Evolutionary conservation across 129 eudicot species (phyloP), one percentile per base, ranked within the genome.

Genomic region (Cynara cardunculus): DNA sequence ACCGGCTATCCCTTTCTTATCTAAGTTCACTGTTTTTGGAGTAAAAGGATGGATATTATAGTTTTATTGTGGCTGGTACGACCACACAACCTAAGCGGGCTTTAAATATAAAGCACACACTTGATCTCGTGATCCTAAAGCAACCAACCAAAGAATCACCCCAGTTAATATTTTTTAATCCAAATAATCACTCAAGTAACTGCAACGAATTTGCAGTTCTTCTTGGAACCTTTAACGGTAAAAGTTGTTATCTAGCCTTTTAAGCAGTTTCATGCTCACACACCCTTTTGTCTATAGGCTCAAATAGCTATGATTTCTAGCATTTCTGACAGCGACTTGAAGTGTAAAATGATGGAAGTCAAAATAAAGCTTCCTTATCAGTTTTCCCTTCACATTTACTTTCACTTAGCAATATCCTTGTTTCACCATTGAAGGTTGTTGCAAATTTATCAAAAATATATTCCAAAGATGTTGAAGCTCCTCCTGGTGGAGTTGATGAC

Each of bases 401-500:
- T 74, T 71, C 24, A 84, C 67, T 41, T 80, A 72, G 24, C 69
- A 21, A 73, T 9, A 56, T 37, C 32, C 26, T 34, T 46, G 64
- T 67, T 68, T 18, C 44, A 30, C 13, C 37, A 21, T 70, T 69
- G 31, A 64, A 96, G 99, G 88, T 91, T 73, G 73, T 84, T 74
- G 88, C 82, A 18, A 90, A 77, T 72, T 76, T 88, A 83, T 80
- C 95, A 49, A 87, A 85, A 35, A 81, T 94, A 25, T 91, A 87
- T 78, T 91, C 96, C 13, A 89, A 87, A 90, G 94, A 92, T 70
- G 88, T 81, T 64, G 98, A 94, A 76, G 91, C 96, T 75, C 94
- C 92, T 68, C 75, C 88, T 71, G 92, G 88, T 32, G 97, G 98
- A 77, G 96, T 91, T 78, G 98, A 90, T 89, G 98, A 90, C 88